A percentile compares a stretch with the other conserved stretches of the same genome.
phyloP scores from a whole-genome alignment of 2,329 filamentous ascomycete species.

The Cladophialophora bantiana region DNA sequence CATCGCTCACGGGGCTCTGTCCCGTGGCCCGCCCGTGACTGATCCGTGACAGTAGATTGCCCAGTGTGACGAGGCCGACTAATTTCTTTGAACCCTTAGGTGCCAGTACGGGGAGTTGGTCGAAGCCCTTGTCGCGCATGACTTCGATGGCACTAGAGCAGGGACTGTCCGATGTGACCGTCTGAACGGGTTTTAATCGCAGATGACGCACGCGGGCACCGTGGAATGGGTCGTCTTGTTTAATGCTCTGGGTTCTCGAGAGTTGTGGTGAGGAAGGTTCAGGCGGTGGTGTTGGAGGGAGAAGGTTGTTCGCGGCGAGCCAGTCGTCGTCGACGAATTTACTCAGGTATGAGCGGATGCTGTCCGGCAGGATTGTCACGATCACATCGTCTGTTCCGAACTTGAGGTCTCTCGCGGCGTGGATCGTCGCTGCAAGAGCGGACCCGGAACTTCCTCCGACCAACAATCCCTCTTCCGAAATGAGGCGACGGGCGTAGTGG shows the following conservation, averaged over 20 bases:
- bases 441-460: conserved; percentile 94
- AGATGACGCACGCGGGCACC: conserved; percentile 82
- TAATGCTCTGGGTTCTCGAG: conserved; percentile 46
- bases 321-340: conserved; percentile 99
- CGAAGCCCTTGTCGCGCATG: conserved; percentile 98
- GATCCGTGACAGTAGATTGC: conserved; percentile 91
- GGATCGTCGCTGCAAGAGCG: conserved; percentile 81
- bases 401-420: conserved; percentile 76
- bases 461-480: conserved; percentile 90
- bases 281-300: conserved; percentile 66
- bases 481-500: conserved; percentile 84
- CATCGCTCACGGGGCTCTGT: conserved; percentile 76
- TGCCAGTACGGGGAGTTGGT: conserved; percentile 90
- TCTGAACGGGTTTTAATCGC: conserved; percentile 91
- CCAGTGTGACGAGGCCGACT: conserved; percentile 90
- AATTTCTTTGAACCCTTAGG: conserved; percentile 70
- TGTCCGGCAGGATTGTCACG: conserved; percentile 91
- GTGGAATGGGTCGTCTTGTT: conserved; percentile 71
- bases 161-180: conserved; percentile 71
- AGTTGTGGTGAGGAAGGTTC: conserved; percentile 49
- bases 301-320: conserved; percentile 93
- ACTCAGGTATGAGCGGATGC: conserved; percentile 94
- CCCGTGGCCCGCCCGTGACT: conserved; percentile 79
- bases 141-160: conserved; percentile 93
- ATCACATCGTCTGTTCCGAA: conserved; percentile 84